Evolutionary conservation across 108 stramenopile species (phyloP), one percentile per base, ranked within the genome.

Genomic region (Mayamaea pseudoterrestris): DNA sequence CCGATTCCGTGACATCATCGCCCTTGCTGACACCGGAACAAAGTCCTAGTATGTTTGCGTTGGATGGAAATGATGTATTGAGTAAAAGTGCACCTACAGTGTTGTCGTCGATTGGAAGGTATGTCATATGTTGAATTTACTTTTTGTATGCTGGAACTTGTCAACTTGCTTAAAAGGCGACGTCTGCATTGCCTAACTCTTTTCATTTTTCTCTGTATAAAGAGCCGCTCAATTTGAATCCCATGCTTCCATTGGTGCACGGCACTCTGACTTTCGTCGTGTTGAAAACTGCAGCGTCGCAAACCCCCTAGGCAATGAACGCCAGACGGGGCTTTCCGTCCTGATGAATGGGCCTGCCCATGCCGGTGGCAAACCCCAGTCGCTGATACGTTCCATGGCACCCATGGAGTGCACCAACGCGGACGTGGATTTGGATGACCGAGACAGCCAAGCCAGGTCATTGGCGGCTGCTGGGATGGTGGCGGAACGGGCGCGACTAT

Each of bases 401-500:
- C n/a, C n/a, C n/a, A n/a, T n/a, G n/a, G n/a, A n/a, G n/a, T n/a
- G n/a, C n/a, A n/a, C n/a, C n/a, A n/a, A n/a, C n/a, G n/a, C 68
- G 46, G 70, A 71, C 17, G 68, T 53, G 34, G 84, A 92, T 62
- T 44, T 74, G 1, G 63, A 65, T 9, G 85, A 85, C 23, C 58
- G 90, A 48, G 90, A 92, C 41, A 68, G 71, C n/a, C 85, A 87
- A 48, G 90, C 90, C 1, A 66, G 75, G 44, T 68, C 83, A 7
- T 60, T 92, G 60, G 90, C 85, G 26, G 77, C 74, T 0, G 90
- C 90, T 1, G 90, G 90, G 25, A 65, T 83, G 69, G 66, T 76
- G 7, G 84, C 80, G 20, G 84, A 83, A 55, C 48, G 46, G 7
- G 53, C 58, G 3, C 20, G 34, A 30, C 13, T 39, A 7, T 22